Evolutionary conservation across 768 basidiomycete species (phyloP).

Genomic region (Tylopilus cervinicoccineus): DNA sequence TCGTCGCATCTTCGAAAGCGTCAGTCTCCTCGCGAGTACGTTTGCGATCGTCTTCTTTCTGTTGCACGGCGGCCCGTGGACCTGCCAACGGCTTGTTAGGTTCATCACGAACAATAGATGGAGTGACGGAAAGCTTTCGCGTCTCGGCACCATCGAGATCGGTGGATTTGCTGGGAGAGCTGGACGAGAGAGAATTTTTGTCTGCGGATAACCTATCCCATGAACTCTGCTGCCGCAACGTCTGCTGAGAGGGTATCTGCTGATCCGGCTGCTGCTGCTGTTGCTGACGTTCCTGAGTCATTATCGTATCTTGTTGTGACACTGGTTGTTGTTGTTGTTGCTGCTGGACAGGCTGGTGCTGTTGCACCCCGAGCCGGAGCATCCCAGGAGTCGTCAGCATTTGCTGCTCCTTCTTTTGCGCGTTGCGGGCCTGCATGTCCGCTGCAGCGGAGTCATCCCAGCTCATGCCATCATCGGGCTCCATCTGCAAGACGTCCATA

Average conservation of each 20-base stretch:
- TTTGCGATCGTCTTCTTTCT: slow-evolving; percentile 52
- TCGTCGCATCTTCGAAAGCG: slow-evolving; percentile 40
- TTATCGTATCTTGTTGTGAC: slow-evolving; percentile 20
- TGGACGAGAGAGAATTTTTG: slow-evolving; percentile 27
- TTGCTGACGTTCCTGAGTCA: slow-evolving; percentile 33
- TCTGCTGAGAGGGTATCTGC: slow-evolving; percentile 23
- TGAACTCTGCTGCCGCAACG: slow-evolving; percentile 42
- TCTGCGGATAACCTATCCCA: slow-evolving; percentile 43
- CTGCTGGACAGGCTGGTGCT: slow-evolving; percentile 20
- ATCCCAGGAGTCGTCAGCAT: slow-evolving; percentile 30
- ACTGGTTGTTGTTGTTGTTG: slow-evolving; percentile 5
- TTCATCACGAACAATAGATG: slow-evolving; percentile 64
- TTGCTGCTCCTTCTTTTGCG: slow-evolving; percentile 23
- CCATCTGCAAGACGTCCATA: slow-evolving; percentile 41
- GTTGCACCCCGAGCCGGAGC: slow-evolving; percentile 33
- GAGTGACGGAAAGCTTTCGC: slow-evolving; percentile 72
- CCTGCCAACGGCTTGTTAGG: slow-evolving; percentile 22
- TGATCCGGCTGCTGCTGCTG: slow-evolving; percentile 37
- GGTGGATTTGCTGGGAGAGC: slow-evolving; percentile 32
- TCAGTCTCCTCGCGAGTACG: slow-evolving; percentile 49
- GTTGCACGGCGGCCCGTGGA: slow-evolving; percentile 39
- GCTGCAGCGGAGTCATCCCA: slow-evolving; percentile 77
- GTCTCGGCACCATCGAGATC: slow-evolving; percentile 78
- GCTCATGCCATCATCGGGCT: slow-evolving; percentile 79
- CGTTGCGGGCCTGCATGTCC: slow-evolving; percentile 39